Percentiles rank a stretch among this genome's conserved stretches.
These are phyloP conservation scores for Syncephalastrum racemosum DNA, from an alignment of 371 early-diverging fungal genomes.

Conservation along the genomic window DNA sequence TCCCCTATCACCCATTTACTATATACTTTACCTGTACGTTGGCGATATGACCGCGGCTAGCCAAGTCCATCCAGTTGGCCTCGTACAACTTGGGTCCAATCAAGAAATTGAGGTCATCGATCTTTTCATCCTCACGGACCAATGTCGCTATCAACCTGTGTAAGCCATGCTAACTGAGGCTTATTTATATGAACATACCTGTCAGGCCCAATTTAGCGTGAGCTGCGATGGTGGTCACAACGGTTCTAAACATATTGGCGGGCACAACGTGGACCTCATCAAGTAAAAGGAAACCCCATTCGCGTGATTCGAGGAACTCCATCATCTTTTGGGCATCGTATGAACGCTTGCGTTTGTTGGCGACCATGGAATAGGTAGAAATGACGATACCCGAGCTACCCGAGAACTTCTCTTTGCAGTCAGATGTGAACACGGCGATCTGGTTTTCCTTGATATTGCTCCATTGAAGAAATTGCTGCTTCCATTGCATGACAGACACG, in stretches of 20 bases:
- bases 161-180: background rate
- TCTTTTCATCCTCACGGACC: conserved; percentile 99
- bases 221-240: conserved; percentile 93
- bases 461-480: conserved; percentile 95
- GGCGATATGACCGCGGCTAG: conserved; percentile 98
- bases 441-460: conserved; percentile 90
- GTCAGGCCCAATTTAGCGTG: conserved; percentile 99
- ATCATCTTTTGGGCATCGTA: conserved; percentile 97
- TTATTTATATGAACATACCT: conserved; percentile 9
- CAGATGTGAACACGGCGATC: conserved; percentile 97
- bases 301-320: conserved; percentile 88
- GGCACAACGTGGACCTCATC: conserved; percentile 99
- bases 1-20: background rate
- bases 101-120: conserved; percentile 98
- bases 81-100: conserved; percentile 99
- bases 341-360: conserved; percentile 93
- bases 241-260: conserved; percentile 98
- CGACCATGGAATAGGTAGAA: conserved; percentile 99
- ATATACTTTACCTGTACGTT: conserved; percentile 72
- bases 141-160: conserved; percentile 79
- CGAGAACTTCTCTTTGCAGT: conserved; percentile 90
- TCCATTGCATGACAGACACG: conserved; percentile 99
- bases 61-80: conserved; percentile 99
- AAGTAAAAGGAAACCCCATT: conserved; percentile 98
- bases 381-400: conserved; percentile 93